Evolutionary conservation across 1,139 yeast species (phyloP), one percentile per base, ranked within the genome.

Genomic region (Pneumocystis carinii): DNA sequence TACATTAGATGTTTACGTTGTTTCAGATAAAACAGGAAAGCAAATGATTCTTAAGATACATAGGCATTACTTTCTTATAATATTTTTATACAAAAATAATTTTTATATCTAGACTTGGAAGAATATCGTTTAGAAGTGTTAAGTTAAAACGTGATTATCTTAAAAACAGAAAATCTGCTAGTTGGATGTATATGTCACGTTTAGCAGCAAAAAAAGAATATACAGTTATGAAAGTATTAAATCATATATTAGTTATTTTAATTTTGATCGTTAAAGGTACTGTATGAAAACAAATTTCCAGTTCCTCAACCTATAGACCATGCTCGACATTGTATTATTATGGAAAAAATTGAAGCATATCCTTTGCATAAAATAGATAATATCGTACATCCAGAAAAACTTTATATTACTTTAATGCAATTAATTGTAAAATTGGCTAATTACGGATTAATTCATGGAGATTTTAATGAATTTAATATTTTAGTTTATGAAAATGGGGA

Each of bases 381-480:
- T 7, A 64, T 65, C 2, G 27, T 79, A 35, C 81, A 87, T 68
- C 82, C 86, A 68, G 83, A 83, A 66, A 80, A 83, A 67, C 78
- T 92, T 62, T 92, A 92, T 73, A 83, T 88, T 35, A 86, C 90
- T 64, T 77, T 94, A 70, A 90, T 92, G 97, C 77, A 79, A 66
- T 90, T 92, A 71, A 85, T 88, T 48, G 95, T 90, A 17, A 81
- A 83, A 67, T 77, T 92, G 65, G 98, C 88, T 2, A 85, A 86
- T 70, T 82, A 85, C 69, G 99, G 99, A 0, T 78, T 92, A 66
- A 90, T 92, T 66, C 99, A 92, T 75, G 90, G 98, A 79, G 99
- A 92, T 77, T 92, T 86, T 75, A 92, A 92, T 74, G 99, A 92
- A 74, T 92, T 92, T 75, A 92, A 92, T 73, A 90, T 92, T 69